These are phyloP conservation scores for Trichophyton simii DNA, from an alignment of 2,329 filamentous ascomycete genomes.

Conservation along the genomic window DNA sequence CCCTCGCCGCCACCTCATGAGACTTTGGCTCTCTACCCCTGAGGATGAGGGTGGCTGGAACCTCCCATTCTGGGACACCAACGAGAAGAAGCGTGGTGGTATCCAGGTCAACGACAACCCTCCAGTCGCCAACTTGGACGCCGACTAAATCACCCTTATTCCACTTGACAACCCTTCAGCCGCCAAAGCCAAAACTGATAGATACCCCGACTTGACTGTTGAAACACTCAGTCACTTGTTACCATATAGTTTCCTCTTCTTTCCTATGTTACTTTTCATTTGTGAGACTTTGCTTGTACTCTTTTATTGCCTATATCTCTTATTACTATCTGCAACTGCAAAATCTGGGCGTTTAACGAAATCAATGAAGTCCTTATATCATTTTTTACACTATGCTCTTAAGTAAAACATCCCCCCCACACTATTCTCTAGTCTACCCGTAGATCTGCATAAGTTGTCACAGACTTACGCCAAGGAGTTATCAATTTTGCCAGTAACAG, in stretches of 20 bases:
- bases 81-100: constrained; percentile 75
- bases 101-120: constrained; percentile 75
- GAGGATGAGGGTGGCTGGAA: constrained; percentile 76
- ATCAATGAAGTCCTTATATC: not conserved
- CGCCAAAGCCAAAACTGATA: not conserved
- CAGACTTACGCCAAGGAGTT: no score
- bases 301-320: not conserved
- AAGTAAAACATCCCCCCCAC: not conserved
- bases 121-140: constrained; percentile 63
- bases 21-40: constrained; percentile 73
- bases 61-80: constrained; percentile 66
- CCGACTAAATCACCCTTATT: constrained; percentile 43
- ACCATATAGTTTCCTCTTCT: not conserved
- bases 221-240: not conserved
- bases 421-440: not conserved
- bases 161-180: not conserved
- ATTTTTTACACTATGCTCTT: not conserved
- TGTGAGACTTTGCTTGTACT: not conserved
- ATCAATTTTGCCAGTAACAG: no score
- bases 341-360: not conserved
- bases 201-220: not conserved
- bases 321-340: not conserved
- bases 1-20: constrained; percentile 64
- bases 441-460: not conserved
- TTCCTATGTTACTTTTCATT: not conserved